Conservation (phyloP, 2,329 filamentous ascomycete species). For the Diaporthe sp. region DNA sequence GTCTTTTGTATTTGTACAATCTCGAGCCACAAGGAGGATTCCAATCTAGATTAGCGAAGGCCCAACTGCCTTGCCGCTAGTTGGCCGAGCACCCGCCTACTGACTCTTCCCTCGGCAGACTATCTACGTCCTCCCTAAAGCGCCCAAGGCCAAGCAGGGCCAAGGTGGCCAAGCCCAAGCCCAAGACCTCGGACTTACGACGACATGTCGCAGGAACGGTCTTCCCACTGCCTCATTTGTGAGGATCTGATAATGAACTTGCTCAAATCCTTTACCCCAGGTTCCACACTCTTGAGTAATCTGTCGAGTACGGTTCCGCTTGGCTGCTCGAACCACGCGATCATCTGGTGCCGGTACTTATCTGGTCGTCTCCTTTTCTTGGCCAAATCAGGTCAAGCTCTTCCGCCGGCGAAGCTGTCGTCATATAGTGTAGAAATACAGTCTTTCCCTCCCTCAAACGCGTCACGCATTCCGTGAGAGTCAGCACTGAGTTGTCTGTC, state of each 20-base stretch:
- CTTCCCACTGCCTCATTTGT: background rate
- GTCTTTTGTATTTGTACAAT: conserved; percentile 10
- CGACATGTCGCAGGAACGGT: background rate
- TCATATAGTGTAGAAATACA: conserved; percentile 12
- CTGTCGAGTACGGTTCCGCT: background rate
- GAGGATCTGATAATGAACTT: background rate
- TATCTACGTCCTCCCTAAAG: background rate
- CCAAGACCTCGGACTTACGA: background rate
- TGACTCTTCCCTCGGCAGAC: background rate
- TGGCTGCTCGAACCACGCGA: background rate
- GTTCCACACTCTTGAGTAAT: background rate
- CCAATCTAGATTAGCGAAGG: background rate
- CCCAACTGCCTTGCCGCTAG: background rate
- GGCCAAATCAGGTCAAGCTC: background rate
- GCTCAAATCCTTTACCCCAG: background rate
- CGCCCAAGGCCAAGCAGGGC: too few relatives aligned
- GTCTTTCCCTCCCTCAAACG: background rate
- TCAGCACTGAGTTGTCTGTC: background rate
- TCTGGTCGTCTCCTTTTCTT: background rate
- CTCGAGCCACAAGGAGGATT: background rate
- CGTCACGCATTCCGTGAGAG: too few relatives aligned
- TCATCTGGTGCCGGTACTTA: background rate
- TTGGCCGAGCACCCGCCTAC: background rate
- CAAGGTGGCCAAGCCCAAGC: too few relatives aligned
- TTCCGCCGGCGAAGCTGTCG: background rate